Evolutionary conservation across 2,329 filamentous ascomycete species (phyloP), one percentile per base, ranked within the genome.

Genomic region (Colletotrichum sp.): DNA sequence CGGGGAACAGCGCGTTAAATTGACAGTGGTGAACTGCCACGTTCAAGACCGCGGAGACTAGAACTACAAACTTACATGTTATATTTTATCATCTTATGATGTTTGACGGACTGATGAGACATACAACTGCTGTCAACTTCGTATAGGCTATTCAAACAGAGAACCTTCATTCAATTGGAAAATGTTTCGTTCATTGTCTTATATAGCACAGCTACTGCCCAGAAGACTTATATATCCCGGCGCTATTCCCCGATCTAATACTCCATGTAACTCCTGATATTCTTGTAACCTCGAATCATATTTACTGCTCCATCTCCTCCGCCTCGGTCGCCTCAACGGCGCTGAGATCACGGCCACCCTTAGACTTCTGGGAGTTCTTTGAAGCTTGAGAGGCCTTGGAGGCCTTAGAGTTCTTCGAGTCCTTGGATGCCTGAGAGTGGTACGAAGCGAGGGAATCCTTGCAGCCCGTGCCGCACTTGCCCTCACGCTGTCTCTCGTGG

Each of bases 351-450:
- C 55, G 21, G 9, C 55, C 55, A 10, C 55, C 39, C n/a, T 66
- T 66, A 16, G 49, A 28, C 24, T 21, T 26, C 12, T 70, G 49
- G 16, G 34, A 24, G 12, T 57, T 30, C 68, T 65, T 65, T 39
- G 36, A 39, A 18, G 36, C 36, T 9, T 39, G 36, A 1, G 36
- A 21, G 8, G 28, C 44, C 36, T 52, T 28, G 7, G 69, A 21
- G 8, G 28, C 44, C 36, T 52, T 28, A 3, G 69, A 67, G 5
- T 18, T n/a, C 62, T 72, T 72, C 15, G 60, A 67, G 18, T 72
- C 63, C 52, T 68, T 68, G 8, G 70, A 72, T 10, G 70, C 70
- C 12, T 72, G 62, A 3, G 70, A 72, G 26, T 72, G 70, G 52
- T 16, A 72, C 7, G 70, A 68, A 3, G n/a, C 13, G 13, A 72